Conservation (phyloP, 2,329 filamentous ascomycete genomes). For the Venturia nashicola region DNA sequence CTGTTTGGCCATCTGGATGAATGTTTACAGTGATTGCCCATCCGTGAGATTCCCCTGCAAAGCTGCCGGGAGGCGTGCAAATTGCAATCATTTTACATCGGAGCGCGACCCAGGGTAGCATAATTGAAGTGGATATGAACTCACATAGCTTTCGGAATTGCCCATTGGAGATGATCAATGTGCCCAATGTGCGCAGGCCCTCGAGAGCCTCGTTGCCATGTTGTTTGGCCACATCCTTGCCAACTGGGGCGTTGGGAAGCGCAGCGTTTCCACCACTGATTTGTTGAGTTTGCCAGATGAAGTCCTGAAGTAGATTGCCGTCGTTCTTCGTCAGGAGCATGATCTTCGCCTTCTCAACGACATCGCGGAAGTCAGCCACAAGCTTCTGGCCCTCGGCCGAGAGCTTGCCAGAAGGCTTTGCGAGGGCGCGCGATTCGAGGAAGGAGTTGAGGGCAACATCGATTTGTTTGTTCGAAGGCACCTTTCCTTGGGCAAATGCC, state of each 20-base stretch:
- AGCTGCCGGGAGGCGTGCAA: no score
- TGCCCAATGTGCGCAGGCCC: slow-evolving; percentile 77
- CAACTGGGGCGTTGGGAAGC: slow-evolving; percentile 53
- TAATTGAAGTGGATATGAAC: slow-evolving; percentile 22
- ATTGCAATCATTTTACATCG: no score
- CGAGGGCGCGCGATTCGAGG: slow-evolving; percentile 57
- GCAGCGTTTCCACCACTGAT: slow-evolving; percentile 52
- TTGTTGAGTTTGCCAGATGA: slow-evolving; percentile 85
- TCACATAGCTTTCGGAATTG: slow-evolving; percentile 83
- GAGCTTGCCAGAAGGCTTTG: slow-evolving; percentile 60
- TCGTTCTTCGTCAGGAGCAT: slow-evolving; percentile 89
- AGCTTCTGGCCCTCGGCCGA: slow-evolving; percentile 73
- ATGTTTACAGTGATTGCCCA: no score
- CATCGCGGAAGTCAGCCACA: slow-evolving; percentile 62
- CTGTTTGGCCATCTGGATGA: no score
- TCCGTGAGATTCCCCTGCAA: no score
- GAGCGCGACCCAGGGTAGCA: no score
- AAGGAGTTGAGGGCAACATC: slow-evolving; percentile 89
- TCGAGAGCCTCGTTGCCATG: slow-evolving; percentile 76
- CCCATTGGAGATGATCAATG: slow-evolving; percentile 84
- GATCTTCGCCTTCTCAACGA: slow-evolving; percentile 73
- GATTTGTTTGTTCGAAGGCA: slow-evolving; percentile 91
- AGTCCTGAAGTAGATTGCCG: slow-evolving; percentile 87
- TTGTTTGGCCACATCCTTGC: slow-evolving; percentile 66
- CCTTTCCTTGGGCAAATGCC: slow-evolving; percentile 81